Conservation (phyloP, 1,139 yeast species). For the Hanseniaspora gamundiae region DNA sequence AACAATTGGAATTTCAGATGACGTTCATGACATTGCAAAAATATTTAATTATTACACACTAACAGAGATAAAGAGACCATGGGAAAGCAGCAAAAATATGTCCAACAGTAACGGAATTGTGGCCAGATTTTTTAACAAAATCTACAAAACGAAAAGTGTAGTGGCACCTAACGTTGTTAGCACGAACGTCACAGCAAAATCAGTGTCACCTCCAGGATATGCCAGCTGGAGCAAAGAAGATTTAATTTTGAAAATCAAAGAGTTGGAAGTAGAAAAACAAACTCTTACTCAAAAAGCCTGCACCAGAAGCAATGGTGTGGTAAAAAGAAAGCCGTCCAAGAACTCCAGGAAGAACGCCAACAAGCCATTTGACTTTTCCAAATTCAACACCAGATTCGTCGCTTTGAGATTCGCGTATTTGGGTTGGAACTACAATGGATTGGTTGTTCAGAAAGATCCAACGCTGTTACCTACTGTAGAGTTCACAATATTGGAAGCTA, state of each 20-base stretch:
- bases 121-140: neutral
- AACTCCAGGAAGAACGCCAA: constrained; percentile 18
- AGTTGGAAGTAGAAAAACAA: constrained; percentile 16
- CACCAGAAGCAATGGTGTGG: constrained; percentile 7
- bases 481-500: constrained; percentile 57
- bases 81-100: neutral
- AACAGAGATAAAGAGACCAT: neutral
- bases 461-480: constrained; percentile 86
- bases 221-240: constrained; percentile 30
- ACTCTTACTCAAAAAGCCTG: constrained; percentile 3
- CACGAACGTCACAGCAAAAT: constrained; percentile 4
- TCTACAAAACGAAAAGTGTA: neutral
- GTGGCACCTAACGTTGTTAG: neutral
- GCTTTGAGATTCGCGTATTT: constrained; percentile 77
- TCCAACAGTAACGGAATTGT: neutral
- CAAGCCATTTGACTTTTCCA: constrained; percentile 56
- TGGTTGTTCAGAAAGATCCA: constrained; percentile 65
- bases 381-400: constrained; percentile 53
- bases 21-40: neutral
- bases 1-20: no score
- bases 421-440: constrained; percentile 91
- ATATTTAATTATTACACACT: neutral
- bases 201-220: constrained; percentile 12
- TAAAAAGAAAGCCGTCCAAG: constrained; percentile 1
- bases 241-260: constrained; percentile 25